Percentiles rank a stretch among this genome's conserved stretches.
These are phyloP conservation scores for Biscogniauxia marginata DNA, from an alignment of 2,329 filamentous ascomycete species.

Conservation along the genomic window DNA sequence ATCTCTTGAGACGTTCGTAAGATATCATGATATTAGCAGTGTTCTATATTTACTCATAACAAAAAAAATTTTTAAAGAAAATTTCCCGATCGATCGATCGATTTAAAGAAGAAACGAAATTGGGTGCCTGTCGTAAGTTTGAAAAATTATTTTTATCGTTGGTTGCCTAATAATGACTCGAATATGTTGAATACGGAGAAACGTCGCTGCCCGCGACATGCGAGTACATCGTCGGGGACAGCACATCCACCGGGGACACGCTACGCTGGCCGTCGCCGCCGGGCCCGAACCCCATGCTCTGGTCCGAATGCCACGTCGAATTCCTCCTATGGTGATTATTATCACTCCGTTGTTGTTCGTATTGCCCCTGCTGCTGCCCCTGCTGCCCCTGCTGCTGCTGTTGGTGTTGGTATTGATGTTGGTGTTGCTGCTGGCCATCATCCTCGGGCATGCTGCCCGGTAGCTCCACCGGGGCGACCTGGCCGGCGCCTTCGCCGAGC, in stretches of 20 bases:
- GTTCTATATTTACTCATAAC: too few species aligned
- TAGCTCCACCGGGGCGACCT: background rate
- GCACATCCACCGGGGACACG: background rate
- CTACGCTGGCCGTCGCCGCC: background rate
- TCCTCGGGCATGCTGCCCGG: background rate
- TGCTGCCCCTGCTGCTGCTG: too few species aligned
- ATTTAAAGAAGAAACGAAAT: too few species aligned
- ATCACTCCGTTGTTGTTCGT: background rate
- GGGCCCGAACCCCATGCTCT: background rate
- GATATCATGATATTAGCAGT: too few species aligned
- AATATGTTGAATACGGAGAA: background rate
- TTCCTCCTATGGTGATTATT: too few species aligned
- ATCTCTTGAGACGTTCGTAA: too few species aligned
- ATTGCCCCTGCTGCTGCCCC: background rate
- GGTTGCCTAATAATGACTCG: background rate
- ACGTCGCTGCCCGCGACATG: slow-evolving; percentile 4
- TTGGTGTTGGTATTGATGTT: background rate
- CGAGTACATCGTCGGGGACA: slow-evolving; percentile 1
- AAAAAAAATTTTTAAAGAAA: too few species aligned
- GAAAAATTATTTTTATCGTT: too few species aligned
- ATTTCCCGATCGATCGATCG: too few species aligned
- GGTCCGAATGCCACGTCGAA: background rate
- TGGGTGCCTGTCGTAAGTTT: too few species aligned
- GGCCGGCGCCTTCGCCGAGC: slow-evolving; percentile 8
- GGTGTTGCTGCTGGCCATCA: background rate